Conservation (phyloP, 345 rosid species). For the Aquilaria malaccensis region DNA sequence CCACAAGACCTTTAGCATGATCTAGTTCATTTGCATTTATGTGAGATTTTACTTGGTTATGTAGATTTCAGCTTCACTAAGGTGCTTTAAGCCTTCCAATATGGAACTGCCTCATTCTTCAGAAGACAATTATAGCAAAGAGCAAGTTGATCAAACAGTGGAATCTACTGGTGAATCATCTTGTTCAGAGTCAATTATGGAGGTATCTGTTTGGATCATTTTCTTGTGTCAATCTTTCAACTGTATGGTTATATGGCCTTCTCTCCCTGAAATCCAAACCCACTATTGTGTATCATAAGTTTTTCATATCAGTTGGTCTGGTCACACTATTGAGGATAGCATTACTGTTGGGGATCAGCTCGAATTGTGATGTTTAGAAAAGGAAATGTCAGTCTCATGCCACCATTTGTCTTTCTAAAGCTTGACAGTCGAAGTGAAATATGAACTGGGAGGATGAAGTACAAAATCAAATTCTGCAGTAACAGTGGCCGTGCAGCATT, state of each 20-base stretch:
- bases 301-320: too few relatives aligned
- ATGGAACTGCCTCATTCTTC: conserved; percentile 26
- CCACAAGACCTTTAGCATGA: neutral
- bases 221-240: conserved; percentile 1
- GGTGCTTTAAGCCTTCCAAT: conserved; percentile 34
- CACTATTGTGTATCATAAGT: too few relatives aligned
- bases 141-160: conserved; percentile 20
- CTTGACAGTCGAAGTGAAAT: too few relatives aligned
- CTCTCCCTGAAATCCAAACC: too few relatives aligned
- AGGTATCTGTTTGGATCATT: conserved; percentile 34
- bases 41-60: conserved; percentile 9
- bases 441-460: too few relatives aligned
- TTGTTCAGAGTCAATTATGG: conserved; percentile 23
- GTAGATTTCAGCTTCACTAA: conserved; percentile 38
- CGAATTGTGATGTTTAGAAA: too few relatives aligned
- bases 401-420: too few relatives aligned
- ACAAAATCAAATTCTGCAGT: too few relatives aligned
- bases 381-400: too few relatives aligned
- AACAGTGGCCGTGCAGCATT: too few relatives aligned
- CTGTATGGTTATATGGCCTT: neutral
- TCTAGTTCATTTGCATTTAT: neutral
- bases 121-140: conserved; percentile 23
- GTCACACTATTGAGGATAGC: too few relatives aligned
- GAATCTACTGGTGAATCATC: conserved; percentile 41
- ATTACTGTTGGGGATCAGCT: too few relatives aligned